A percentile compares a stretch with the other conserved stretches of the same genome.
phyloP scores from a whole-genome alignment of 2,329 filamentous ascomycete genomes.

The Fusarium mexicanum region DNA sequence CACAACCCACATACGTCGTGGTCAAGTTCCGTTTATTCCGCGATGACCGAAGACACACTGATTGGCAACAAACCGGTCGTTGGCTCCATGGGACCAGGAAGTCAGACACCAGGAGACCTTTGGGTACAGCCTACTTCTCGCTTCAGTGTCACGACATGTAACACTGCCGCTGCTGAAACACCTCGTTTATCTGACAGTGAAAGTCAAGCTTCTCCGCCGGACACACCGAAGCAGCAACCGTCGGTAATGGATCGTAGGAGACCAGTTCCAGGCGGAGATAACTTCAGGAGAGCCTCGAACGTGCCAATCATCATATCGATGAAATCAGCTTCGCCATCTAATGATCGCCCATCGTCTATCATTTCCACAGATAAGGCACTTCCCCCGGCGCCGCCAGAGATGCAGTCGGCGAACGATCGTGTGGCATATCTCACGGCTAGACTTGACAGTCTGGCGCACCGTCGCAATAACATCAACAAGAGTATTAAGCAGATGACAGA shows the following conservation, averaged over 20 bases:
- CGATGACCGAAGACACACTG: constrained; percentile 40
- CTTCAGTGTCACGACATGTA: constrained; percentile 72
- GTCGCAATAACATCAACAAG: constrained; percentile 75
- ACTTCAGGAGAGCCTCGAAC: constrained; percentile 28
- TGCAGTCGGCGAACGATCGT: constrained; percentile 66
- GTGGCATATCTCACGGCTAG: constrained; percentile 73
- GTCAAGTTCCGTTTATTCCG: constrained; percentile 51
- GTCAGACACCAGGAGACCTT: constrained; percentile 44
- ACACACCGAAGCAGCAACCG: constrained; percentile 29
- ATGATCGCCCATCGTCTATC: constrained; percentile 45
- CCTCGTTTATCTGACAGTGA: constrained; percentile 42
- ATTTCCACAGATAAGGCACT: constrained; percentile 65
- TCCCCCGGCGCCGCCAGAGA: constrained; percentile 69
- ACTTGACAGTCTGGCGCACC: constrained; percentile 71
- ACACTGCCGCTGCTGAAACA: constrained; percentile 55
- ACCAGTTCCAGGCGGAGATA: constrained; percentile 42
- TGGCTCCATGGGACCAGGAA: constrained; percentile 19
- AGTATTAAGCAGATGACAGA: constrained; percentile 82
- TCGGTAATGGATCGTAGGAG: constrained; percentile 48
- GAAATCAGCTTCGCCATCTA: constrained; percentile 31
- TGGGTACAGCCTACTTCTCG: constrained; percentile 66
- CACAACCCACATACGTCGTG: constrained; percentile 45
- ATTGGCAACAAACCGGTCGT: constrained; percentile 21
- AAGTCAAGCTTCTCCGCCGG: constrained; percentile 39
- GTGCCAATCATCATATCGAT: constrained; percentile 46